phyloP scores from a whole-genome alignment of 108 stramenopile species.

The Phaeodactylum tricornutum region DNA sequence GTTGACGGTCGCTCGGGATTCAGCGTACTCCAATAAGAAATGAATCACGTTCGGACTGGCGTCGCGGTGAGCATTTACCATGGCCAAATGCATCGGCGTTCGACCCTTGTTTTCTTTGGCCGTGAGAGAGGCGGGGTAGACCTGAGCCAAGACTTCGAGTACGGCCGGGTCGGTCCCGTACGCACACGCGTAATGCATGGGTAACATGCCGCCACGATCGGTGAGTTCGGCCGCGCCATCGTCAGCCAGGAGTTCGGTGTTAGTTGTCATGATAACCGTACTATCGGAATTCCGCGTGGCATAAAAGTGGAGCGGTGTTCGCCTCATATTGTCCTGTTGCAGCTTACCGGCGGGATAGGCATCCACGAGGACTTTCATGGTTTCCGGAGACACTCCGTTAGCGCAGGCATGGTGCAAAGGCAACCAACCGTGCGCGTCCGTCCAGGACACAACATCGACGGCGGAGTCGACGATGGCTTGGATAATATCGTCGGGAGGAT shows the following conservation, averaged over 20 bases:
- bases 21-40: slow-evolving; percentile 40
- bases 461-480: slow-evolving; percentile 33
- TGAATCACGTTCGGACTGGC: slow-evolving; percentile 54
- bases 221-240: slow-evolving; percentile 38
- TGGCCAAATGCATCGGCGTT: slow-evolving; percentile 75
- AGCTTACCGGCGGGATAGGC: slow-evolving; percentile 53
- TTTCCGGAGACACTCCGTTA: slow-evolving; percentile 54
- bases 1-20: slow-evolving; percentile 36
- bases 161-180: slow-evolving; percentile 60
- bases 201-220: slow-evolving; percentile 64
- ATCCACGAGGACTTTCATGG: slow-evolving; percentile 33
- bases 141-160: slow-evolving; percentile 51
- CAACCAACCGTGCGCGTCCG: slow-evolving; percentile 61
- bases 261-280: slow-evolving; percentile 24
- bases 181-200: slow-evolving; percentile 75
- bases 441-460: slow-evolving; percentile 42
- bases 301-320: slow-evolving; percentile 70
- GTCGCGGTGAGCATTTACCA: slow-evolving; percentile 78
- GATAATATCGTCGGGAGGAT: slow-evolving; percentile 53
- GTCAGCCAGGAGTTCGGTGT: slow-evolving; percentile 24
- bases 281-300: slow-evolving; percentile 33
- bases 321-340: slow-evolving; percentile 44
- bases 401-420: slow-evolving; percentile 77
- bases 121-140: slow-evolving; percentile 47
- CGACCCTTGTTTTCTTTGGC: slow-evolving; percentile 63